phyloP scores from a whole-genome alignment of 768 basidiomycete genomes.

The Agrocybe pediades region DNA sequence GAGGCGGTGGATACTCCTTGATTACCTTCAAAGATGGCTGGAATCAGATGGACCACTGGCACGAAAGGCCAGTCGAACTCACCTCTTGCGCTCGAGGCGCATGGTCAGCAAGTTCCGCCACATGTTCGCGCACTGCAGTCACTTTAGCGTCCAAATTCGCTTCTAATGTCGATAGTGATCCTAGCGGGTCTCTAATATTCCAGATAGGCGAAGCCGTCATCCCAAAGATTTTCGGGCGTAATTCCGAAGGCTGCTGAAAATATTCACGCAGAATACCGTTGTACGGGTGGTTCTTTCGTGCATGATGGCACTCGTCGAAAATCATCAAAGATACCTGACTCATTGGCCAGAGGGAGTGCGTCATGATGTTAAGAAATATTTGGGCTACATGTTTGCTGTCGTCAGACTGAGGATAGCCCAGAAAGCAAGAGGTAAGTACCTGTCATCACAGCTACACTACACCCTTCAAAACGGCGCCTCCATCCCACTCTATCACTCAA shows the following conservation, averaged over 20 bases:
- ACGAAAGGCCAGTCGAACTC: slow-evolving; percentile 14
- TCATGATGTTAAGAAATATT: slow-evolving; percentile 78
- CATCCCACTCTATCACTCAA: slow-evolving; percentile 68
- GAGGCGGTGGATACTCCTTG: slow-evolving; percentile 55
- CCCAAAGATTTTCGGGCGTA: slow-evolving; percentile 85
- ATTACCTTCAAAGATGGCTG: slow-evolving; percentile 46
- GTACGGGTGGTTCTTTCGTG: slow-evolving; percentile 75
- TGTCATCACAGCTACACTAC: slow-evolving; percentile 87
- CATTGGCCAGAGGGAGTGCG: slow-evolving; percentile 81
- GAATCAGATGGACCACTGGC: neutral
- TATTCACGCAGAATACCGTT: slow-evolving; percentile 78
- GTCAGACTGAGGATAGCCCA: neutral
- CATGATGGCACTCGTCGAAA: slow-evolving; percentile 85
- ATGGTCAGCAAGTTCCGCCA: slow-evolving; percentile 62
- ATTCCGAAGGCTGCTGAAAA: slow-evolving; percentile 35
- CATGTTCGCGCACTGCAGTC: slow-evolving; percentile 71
- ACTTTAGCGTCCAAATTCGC: slow-evolving; percentile 73
- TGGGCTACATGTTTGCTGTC: slow-evolving; percentile 51
- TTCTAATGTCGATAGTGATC: slow-evolving; percentile 66
- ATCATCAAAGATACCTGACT: slow-evolving; percentile 69
- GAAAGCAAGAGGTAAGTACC: slow-evolving; percentile 39
- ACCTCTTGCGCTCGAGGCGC: slow-evolving; percentile 72
- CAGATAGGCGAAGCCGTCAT: slow-evolving; percentile 93
- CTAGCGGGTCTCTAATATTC: slow-evolving; percentile 69
- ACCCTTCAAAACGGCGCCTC: slow-evolving; percentile 58